Base-by-base conservation (phyloP, 2,329 filamentous ascomycete species). In the Grosmannia clavigera region DNA sequence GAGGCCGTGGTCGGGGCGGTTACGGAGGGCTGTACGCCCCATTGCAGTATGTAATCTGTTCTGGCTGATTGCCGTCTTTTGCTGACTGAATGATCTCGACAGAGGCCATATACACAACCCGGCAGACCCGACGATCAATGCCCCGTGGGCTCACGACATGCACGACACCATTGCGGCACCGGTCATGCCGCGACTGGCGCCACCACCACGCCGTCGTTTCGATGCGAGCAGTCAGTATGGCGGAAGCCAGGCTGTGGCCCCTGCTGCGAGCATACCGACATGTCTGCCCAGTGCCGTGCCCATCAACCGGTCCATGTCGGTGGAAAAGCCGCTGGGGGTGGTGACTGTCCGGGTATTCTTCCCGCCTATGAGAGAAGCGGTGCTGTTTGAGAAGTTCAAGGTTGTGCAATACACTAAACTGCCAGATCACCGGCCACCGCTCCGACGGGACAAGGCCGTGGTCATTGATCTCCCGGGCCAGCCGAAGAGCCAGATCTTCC, bases 381-480 rank as follows among this genome's bases (percentile, higher is more conserved):
- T 87, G 54, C 74, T 82, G 51, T 90, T 92, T 70, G 78, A 88
- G 35, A 85, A 86, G 63, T 83, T 95, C 64, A 83, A 88, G 55
- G 84, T 95, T 65, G 94, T 90, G 71, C 88, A 94, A 68, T 92
- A 99, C 73, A 96, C 91, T 50, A 91, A 92, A 67, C 82, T 99
- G 56, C 94, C 94, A 25, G 90, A 97, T 70, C 94, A 97, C 72
- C 86, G 94, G 27, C 94, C 94, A 25, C 94, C 94, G 58, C 81
- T 99, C 56, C 88, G 94, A 64, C 86, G 94, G 67, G 94, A 99
- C 75, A 99, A 97, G 71, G 94, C 94, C 9, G 94, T 97, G 50
- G 87, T 94, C 57, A 90, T 99, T 66, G 96, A 91, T 10, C 78
- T 99, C 51, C 92, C 94, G 2, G 81, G 87, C 33, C 81, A 88